Conservation (phyloP, 768 basidiomycete genomes). For the Boletus speciosus region DNA sequence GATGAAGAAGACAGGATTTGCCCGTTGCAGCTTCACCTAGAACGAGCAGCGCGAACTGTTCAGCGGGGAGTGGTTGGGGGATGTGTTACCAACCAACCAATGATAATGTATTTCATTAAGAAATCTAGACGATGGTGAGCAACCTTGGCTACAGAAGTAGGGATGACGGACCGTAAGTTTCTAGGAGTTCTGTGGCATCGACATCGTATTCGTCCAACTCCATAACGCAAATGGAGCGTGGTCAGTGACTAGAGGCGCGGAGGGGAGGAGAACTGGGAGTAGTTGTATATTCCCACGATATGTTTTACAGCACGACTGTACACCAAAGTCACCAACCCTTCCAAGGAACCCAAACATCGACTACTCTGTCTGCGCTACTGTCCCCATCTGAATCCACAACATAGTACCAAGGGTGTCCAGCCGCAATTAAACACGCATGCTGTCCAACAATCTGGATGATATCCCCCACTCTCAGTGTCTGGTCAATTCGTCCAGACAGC, state of each 20-base stretch:
- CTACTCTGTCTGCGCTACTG: conserved; percentile 48
- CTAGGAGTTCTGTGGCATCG: conserved; percentile 88
- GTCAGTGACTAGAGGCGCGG: background rate
- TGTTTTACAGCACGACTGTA: background rate
- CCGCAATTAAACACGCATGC: conserved; percentile 81
- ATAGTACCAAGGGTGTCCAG: conserved; percentile 81
- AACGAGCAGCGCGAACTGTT: conserved; percentile 1
- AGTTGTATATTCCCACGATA: conserved; percentile 23
- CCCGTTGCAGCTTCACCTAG: conserved; percentile 95
- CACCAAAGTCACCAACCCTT: conserved; percentile 67
- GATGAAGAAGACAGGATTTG: conserved; percentile 94
- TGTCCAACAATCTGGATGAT: conserved; percentile 75
- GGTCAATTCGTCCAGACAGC: conserved; percentile 6
- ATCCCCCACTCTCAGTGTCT: conserved; percentile 51
- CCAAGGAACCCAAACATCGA: conserved; percentile 87
- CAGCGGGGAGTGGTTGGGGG: conserved; percentile 6
- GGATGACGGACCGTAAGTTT: conserved; percentile 76
- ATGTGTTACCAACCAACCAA: conserved; percentile 52
- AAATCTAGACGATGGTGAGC: conserved; percentile 64
- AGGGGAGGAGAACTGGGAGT: background rate
- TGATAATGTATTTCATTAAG: conserved; percentile 97
- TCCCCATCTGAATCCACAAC: conserved; percentile 64
- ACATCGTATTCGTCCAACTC: conserved; percentile 62
- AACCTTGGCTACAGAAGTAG: background rate
- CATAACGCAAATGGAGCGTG: conserved; percentile 39